Base-by-base conservation (phyloP, 371 early-diverging fungal genomes). In the Mycotypha africana region DNA sequence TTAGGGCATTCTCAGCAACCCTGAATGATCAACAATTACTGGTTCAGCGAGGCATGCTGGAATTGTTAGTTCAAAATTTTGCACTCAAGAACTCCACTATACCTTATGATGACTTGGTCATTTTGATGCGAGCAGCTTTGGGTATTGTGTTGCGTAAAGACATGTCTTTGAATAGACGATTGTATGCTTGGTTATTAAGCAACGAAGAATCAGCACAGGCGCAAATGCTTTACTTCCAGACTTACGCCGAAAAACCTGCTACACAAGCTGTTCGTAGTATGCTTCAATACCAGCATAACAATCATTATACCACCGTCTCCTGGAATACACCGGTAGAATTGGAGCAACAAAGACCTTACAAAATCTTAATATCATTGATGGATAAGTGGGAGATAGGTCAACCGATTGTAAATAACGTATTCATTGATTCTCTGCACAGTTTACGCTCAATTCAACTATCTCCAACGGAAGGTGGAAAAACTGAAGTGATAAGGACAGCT, bases 91-190 rank as follows among this genome's bases (percentile, higher is more conserved):
- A 70, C 25, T 81, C 84, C 14, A 62, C 86, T 43, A 81, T 88
- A 17, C 65, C 76, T 3, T 65, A 77, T 39, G 69, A 70, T n/a
- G 87, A 89, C 51, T 45, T 84, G 6, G 70, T 74, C 4, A 53
- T 83, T 19, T 60, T 95, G 25, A 74, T 88, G 54, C 65, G 66
- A 31, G 65, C 85, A 2, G 91, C 92, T 0, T 63, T 90, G 1
- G 71, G 78, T 2, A 91, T 93, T 20, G 91, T 94, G 11, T 54
- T 93, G 42, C 74, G 89, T 26, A 89, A 88, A 57, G 97, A 96
- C 57, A 95, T 96, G 93, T 92, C 95, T 2, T 76, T 96, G 19
- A 96, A 92, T 49, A 67, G 95, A 37, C 70, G 97, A 28, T 67
- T 95, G 21, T 94, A 92, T 62, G 78, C 92, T 4, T 95, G 95